phyloP scores from a whole-genome alignment of 108 stramenopile species.

The Pseudonitzschia pungens region DNA sequence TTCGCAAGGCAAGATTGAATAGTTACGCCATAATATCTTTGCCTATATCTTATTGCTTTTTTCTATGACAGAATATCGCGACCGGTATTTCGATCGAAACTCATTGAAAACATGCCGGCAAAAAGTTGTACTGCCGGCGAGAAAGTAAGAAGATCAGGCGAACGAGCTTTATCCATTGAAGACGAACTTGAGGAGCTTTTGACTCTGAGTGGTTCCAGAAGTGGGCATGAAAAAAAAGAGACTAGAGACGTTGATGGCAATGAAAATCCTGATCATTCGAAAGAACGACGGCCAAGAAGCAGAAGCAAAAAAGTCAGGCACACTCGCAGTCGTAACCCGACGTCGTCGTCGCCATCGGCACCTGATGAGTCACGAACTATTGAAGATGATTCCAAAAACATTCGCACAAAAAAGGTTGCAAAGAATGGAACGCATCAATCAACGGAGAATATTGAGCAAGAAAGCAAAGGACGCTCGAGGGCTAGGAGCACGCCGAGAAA shows the following conservation, averaged over 20 bases:
- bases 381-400: neutral
- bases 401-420: neutral
- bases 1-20: too few species aligned
- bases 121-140: too few species aligned
- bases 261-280: too few species aligned
- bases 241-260: neutral
- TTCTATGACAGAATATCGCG: too few species aligned
- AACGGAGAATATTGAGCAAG: neutral
- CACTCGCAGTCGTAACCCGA: neutral
- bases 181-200: neutral
- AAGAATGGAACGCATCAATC: neutral
- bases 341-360: neutral
- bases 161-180: neutral
- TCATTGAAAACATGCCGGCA: too few species aligned
- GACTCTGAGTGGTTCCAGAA: neutral
- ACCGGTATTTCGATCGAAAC: too few species aligned
- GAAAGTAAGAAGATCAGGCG: too few species aligned
- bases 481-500: neutral
- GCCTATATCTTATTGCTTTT: too few species aligned
- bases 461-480: neutral
- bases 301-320: neutral
- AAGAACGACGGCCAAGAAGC: neutral
- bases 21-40: too few species aligned
- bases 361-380: neutral
- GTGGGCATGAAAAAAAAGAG: neutral